Percentiles rank a stretch among this genome's conserved stretches.
These are phyloP conservation scores for Ceratonia siliqua DNA, from an alignment of 306 rosid species.

Conservation along the genomic window DNA sequence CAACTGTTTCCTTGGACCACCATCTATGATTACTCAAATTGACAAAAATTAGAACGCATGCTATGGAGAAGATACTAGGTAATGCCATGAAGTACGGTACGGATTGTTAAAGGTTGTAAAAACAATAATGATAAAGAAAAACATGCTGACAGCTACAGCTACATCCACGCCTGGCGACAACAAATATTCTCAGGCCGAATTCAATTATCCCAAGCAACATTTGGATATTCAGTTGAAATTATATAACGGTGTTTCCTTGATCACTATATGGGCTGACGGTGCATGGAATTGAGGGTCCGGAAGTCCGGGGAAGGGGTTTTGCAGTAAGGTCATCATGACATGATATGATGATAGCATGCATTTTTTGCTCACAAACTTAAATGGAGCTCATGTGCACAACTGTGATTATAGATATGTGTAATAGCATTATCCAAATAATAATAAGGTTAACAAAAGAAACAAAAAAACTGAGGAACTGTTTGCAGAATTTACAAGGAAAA, in stretches of 20 bases:
- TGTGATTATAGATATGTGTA: not conserved
- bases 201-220: not conserved
- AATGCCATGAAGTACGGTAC: not conserved
- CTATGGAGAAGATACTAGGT: not conserved
- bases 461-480: not conserved
- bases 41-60: not conserved
- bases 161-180: not conserved
- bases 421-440: not conserved
- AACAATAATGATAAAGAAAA: not conserved
- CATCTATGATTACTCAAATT: constrained; percentile 50
- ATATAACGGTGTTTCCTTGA: not conserved
- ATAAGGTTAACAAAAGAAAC: not conserved
- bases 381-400: not conserved
- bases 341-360: too few species aligned
- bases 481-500: not conserved
- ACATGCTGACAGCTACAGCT: not conserved
- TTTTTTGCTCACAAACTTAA: not conserved
- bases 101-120: not conserved
- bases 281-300: not conserved
- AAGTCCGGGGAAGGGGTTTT: not conserved
- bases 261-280: not conserved
- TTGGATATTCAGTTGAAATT: not conserved
- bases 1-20: constrained; percentile 91
- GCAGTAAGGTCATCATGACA: not conserved
- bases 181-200: not conserved